Evolutionary conservation across 1,284 basidiomycete species (phyloP).

Genomic region (Spongiforma sp.): DNA sequence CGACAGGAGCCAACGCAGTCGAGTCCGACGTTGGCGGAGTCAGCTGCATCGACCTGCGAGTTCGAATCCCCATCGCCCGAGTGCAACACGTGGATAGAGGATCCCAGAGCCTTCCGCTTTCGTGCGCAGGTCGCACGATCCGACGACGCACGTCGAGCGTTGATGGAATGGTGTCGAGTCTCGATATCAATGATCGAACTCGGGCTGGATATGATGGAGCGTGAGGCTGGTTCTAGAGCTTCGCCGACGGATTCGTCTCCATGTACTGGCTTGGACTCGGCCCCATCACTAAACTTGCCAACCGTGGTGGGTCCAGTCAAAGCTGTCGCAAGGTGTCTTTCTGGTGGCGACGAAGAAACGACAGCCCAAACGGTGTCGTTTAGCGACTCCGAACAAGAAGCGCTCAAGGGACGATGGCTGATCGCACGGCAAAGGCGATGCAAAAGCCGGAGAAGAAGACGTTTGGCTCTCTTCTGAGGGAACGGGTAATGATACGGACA

Average conservation of each 20-base stretch:
- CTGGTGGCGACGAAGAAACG: background rate
- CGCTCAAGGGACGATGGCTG: constrained; percentile 15
- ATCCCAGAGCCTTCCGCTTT: constrained; percentile 16
- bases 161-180: constrained; percentile 19
- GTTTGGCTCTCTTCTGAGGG: background rate
- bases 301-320: too few relatives aligned
- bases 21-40: background rate
- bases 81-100: background rate
- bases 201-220: background rate
- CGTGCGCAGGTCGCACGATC: constrained; percentile 9
- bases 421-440: constrained; percentile 6
- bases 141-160: constrained; percentile 3
- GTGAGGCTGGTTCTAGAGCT: background rate
- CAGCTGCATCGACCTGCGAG: background rate
- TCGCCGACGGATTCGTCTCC: background rate
- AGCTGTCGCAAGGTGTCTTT: background rate
- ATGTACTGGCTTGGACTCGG: too few relatives aligned
- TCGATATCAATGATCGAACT: constrained; percentile 2
- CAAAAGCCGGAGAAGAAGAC: constrained; percentile 5
- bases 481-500: too few relatives aligned
- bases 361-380: background rate
- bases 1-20: background rate
- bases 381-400: constrained; percentile 8
- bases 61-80: background rate
- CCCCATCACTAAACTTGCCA: too few relatives aligned